phyloP scores from a whole-genome alignment of 768 basidiomycete species.

The Postia placenta region DNA sequence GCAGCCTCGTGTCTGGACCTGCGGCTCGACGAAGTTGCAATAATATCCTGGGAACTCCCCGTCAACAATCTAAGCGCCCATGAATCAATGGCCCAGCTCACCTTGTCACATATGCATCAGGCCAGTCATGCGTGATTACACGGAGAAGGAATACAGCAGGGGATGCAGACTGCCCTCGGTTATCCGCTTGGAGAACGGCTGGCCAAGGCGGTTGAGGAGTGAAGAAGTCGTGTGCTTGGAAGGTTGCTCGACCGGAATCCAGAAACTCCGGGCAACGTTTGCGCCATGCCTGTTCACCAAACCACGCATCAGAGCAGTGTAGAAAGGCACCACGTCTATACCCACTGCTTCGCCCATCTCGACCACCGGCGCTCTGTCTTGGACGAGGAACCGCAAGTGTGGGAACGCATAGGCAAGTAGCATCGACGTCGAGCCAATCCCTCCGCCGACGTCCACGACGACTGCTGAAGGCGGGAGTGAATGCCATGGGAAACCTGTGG shows the following conservation, averaged over 20 bases:
- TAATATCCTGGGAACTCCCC: slow-evolving; percentile 37
- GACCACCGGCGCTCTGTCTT: slow-evolving; percentile 52
- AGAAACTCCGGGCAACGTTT: slow-evolving; percentile 53
- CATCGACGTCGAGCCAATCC: slow-evolving; percentile 51
- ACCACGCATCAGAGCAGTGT: neutral
- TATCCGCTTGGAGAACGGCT: neutral
- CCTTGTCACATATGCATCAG: slow-evolving; percentile 40
- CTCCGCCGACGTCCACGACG: slow-evolving; percentile 67
- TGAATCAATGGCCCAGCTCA: slow-evolving; percentile 8
- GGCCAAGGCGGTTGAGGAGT: slow-evolving; percentile 40
- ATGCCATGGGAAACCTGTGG: slow-evolving; percentile 53
- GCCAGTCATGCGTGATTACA: slow-evolving; percentile 76
- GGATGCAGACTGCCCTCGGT: slow-evolving; percentile 11
- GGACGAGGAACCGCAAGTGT: slow-evolving; percentile 47
- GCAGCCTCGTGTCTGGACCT: slow-evolving; percentile 42
- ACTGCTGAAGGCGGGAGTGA: slow-evolving; percentile 42
- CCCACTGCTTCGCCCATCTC: slow-evolving; percentile 36
- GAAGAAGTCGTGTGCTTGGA: slow-evolving; percentile 78
- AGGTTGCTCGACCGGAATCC: slow-evolving; percentile 43
- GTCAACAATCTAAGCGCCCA: too few relatives aligned
- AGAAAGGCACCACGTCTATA: neutral
- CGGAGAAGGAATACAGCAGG: slow-evolving; percentile 65
- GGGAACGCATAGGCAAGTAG: slow-evolving; percentile 35
- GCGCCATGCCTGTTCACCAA: slow-evolving; percentile 44
- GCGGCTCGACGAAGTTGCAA: slow-evolving; percentile 38